These are phyloP conservation scores for Aspergillus ruber DNA, from an alignment of 2,329 filamentous ascomycete species.

Conservation along the genomic window DNA sequence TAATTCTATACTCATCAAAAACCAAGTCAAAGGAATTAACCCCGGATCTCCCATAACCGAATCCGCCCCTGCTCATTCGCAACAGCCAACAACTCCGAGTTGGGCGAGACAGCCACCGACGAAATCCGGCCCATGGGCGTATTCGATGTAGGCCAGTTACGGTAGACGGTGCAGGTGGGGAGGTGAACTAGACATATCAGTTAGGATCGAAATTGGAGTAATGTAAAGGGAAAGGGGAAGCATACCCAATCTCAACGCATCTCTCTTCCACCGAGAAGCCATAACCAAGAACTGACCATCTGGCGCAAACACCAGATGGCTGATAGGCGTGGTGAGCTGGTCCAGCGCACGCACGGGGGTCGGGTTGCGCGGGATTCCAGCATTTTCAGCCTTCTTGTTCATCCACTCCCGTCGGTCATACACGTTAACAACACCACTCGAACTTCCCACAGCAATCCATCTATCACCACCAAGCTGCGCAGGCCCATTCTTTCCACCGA, in stretches of 20 bases:
- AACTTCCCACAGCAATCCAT: conserved; percentile 84
- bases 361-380: conserved; percentile 58
- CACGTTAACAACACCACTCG: conserved; percentile 82
- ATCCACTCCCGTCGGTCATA: conserved; percentile 72
- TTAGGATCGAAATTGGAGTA: conserved; percentile 3
- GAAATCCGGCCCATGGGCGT: conserved; percentile 84
- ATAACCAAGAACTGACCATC: conserved; percentile 88
- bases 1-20: no score
- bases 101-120: conserved; percentile 60
- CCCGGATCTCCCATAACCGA: conserved; percentile 80
- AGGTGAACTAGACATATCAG: conserved; percentile 58
- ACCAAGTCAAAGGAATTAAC: conserved; percentile 34
- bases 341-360: conserved; percentile 69
- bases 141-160: conserved; percentile 90
- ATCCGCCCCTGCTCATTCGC: conserved; percentile 87
- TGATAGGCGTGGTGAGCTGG: conserved; percentile 81
- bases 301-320: conserved; percentile 70
- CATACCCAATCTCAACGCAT: conserved; percentile 66
- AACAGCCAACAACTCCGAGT: conserved; percentile 68
- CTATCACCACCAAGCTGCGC: conserved; percentile 62
- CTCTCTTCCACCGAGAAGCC: conserved; percentile 78
- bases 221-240: not conserved
- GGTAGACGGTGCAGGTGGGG: conserved; percentile 86
- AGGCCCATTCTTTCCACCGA: conserved; percentile 52
- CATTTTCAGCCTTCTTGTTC: conserved; percentile 28